A percentile compares a stretch with the other conserved stretches of the same genome.
Conservation (phyloP, 495 filamentous ascomycete species). For the Aspergillus hancockii region DNA sequence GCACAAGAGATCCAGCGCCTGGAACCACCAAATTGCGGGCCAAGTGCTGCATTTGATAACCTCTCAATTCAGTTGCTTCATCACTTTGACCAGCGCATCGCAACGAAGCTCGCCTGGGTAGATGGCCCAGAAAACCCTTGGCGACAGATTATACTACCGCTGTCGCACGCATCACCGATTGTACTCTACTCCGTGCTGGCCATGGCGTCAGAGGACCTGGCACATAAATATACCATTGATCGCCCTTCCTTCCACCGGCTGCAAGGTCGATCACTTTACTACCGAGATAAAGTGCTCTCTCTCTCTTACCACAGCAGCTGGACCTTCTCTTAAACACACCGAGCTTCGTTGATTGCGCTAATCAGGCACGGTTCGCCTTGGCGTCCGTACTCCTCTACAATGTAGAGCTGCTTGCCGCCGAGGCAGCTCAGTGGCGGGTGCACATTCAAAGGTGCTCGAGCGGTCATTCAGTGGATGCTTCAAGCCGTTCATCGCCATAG, state of each 20-base stretch:
- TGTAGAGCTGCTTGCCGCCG: slow-evolving; percentile 21
- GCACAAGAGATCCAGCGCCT: neutral
- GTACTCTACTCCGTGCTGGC: slow-evolving; percentile 32
- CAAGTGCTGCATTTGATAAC: neutral
- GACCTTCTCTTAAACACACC: slow-evolving; percentile 13
- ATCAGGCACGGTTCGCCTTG: neutral
- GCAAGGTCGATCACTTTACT: slow-evolving; percentile 17
- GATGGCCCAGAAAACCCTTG: slow-evolving; percentile 28
- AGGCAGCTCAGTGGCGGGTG: slow-evolving; percentile 22
- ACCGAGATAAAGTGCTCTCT: slow-evolving; percentile 22
- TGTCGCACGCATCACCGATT: slow-evolving; percentile 24
- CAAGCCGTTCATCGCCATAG: slow-evolving; percentile 7
- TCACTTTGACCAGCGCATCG: slow-evolving; percentile 26
- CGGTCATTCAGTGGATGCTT: slow-evolving; percentile 21
- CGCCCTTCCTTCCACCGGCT: slow-evolving; percentile 15
- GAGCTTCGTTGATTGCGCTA: neutral
- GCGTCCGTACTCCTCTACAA: slow-evolving; percentile 24
- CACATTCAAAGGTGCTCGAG: slow-evolving; percentile 25
- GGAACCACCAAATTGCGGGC: neutral
- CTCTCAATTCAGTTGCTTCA: slow-evolving; percentile 15
- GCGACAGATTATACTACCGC: slow-evolving; percentile 26
- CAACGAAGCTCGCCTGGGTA: slow-evolving; percentile 28
- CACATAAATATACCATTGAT: slow-evolving; percentile 17
- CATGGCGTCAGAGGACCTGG: slow-evolving; percentile 26
- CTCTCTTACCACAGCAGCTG: slow-evolving; percentile 15